Evolutionary conservation across 1,284 basidiomycete species (phyloP), one percentile per base, ranked within the genome.

Genomic region (Ustilago lituana): DNA sequence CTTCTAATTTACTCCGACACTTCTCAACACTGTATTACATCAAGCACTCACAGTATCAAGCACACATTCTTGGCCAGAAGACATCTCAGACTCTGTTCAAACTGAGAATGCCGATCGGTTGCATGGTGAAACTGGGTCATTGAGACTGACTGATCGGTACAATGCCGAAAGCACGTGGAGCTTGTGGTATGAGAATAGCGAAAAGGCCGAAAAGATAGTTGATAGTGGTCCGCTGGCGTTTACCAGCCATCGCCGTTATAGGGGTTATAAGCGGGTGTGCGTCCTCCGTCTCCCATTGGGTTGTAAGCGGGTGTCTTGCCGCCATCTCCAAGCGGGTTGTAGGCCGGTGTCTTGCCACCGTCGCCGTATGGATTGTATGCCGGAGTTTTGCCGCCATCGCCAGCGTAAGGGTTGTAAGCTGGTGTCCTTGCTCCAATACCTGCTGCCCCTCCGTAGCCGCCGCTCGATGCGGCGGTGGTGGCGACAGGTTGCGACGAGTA

Each of bases 261-360:
- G 14, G 71, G 71, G 19, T 70, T 55, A 59, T 71, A 70, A 9
- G 49, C 71, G 14, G 71, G 71, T 14, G 71, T 73, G 2, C 60
- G 54, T n/a, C 71, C 66, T 17, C 71, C 71, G 20, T 73, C 71
- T 5, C 33, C 66, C 29, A 44, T 39, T 12, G 71, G 66, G 29
- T 73, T 73, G 67, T 80, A 77, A 0, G 75, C 78, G 0, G 78
- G 78, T n/a, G 78, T 80, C 40, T 70, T 71, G n/a, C 73, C 75
- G n/a, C 77, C 76, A 19, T 69, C 73, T 19, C 41, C 61, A 5
- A 65, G 32, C 14, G 63, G 59, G 20, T 74, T 73, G 45, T 72
- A 70, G 7, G 56, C 71, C 17, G 67, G 71, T 36, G 68, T 77
- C 56, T 67, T 69, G 39, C 61, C 67, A 23, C 76, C 76, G 33